A percentile compares a stretch with the other conserved stretches of the same genome.
Conservation (phyloP, 257 asterid genomes). For the Solanum piurae region DNA sequence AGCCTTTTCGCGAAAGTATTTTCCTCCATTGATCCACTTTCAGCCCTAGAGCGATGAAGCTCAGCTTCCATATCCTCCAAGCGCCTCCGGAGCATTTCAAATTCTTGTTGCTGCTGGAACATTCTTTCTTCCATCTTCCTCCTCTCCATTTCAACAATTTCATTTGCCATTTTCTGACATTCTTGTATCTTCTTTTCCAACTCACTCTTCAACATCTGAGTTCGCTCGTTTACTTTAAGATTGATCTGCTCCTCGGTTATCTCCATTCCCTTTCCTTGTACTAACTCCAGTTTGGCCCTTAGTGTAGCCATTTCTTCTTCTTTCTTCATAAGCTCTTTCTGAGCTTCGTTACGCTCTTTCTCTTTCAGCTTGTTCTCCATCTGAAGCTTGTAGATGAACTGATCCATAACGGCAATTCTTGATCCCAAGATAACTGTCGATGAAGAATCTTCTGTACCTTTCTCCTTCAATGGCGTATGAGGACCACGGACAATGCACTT, state of each 20-base stretch:
- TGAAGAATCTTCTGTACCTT: slow-evolving; percentile 65
- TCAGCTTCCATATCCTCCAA: slow-evolving; percentile 67
- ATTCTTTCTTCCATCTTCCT: slow-evolving; percentile 64
- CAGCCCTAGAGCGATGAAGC: slow-evolving; percentile 39
- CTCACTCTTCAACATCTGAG: slow-evolving; percentile 37
- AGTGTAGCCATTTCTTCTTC: slow-evolving; percentile 60
- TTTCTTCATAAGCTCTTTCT: slow-evolving; percentile 44
- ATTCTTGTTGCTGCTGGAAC: slow-evolving; percentile 51
- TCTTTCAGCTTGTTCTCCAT: slow-evolving; percentile 63
- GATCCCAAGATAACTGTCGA: slow-evolving; percentile 62
- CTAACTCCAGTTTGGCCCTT: slow-evolving; percentile 42
- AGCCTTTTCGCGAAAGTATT: slow-evolving; percentile 44
- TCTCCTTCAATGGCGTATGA: slow-evolving; percentile 63
- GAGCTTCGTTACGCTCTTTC: slow-evolving; percentile 56
- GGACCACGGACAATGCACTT: slow-evolving; percentile 88
- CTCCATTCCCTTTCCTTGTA: slow-evolving; percentile 23
- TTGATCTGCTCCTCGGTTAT: slow-evolving; percentile 47
- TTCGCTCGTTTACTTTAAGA: slow-evolving; percentile 41
- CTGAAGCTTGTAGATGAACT: slow-evolving; percentile 68
- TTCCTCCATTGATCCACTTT: slow-evolving; percentile 37
- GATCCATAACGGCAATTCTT: slow-evolving; percentile 72
- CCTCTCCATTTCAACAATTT: slow-evolving; percentile 61
- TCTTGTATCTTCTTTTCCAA: slow-evolving; percentile 57
- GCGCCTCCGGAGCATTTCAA: slow-evolving; percentile 59
- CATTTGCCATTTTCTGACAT: slow-evolving; percentile 56